Evolutionary conservation across 495 filamentous ascomycete species (phyloP), one percentile per base, ranked within the genome.

Genomic region (Podospora tetraspora): DNA sequence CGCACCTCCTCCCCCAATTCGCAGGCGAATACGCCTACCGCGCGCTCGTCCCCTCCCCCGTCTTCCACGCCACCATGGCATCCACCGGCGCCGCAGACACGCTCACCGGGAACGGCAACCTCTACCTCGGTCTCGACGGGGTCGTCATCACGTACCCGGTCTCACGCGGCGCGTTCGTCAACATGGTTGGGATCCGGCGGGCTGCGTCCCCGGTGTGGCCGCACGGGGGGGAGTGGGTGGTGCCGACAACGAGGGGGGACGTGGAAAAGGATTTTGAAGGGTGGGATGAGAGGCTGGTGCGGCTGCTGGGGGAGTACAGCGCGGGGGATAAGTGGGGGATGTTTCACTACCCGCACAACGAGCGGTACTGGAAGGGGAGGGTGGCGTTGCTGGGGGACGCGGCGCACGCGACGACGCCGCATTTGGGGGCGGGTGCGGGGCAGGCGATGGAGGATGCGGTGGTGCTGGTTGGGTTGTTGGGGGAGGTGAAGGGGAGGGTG

Each of bases 391-490:
- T 90, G 0, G 90, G 90, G 1, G 89, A 91, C 68, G 88, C 89
- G 1, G 89, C 89, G 1, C 90, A 91, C 69, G 88, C 89, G 0
- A 83, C 84, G 0, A 90, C 88, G 6, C 90, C 89, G 0, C 88
- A 91, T 71, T 87, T 90, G 69, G 89, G 88, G 19, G 82, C 88
- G 3, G 89, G 89, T 2, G 88, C 88, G 0, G 89, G 89, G 0
- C 85, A 87, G 78, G 86, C 87, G 1, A 84, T 91, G 32, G 90
- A 91, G 71, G 89, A 91, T 77, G 84, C 87, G 11, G 83, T 83
- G 63, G 81, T 89, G 12, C 77, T 91, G 5, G 80, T 82, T 19
- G 79, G 81, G 32, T 71, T 91, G 3, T 73, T 91, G 10, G 82
- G 77, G 13, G 37, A 43, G 37, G 37, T 43, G 0, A 13, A 13